Conservation (phyloP, 2,329 filamentous ascomycete species). For the Colletotrichum cuscutae region DNA sequence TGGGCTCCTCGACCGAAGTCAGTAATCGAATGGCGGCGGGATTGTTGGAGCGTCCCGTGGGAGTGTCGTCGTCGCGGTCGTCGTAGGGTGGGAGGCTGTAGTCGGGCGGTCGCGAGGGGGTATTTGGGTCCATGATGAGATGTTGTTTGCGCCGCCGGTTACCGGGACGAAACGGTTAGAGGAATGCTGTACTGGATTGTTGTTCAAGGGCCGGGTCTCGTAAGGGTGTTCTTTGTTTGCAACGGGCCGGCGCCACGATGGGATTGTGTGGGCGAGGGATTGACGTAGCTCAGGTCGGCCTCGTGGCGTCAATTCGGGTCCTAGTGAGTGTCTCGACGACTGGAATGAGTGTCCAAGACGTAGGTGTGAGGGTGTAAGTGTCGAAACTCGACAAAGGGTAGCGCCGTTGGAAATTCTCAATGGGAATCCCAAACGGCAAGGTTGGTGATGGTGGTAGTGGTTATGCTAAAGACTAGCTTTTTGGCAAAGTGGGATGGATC, state of each 20-base stretch:
- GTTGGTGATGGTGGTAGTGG: not conserved
- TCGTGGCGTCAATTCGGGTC: not conserved
- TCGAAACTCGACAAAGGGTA: not conserved
- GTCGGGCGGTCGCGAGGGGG: conserved; percentile 64
- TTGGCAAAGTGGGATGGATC: conserved; percentile 17
- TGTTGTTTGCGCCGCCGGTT: conserved; percentile 24
- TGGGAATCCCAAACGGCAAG: not conserved
- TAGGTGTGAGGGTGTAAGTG: not conserved
- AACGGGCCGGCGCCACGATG: conserved; percentile 29
- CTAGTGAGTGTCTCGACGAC: not conserved
- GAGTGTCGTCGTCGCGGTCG: conserved; percentile 62
- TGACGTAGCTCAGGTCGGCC: conserved; percentile 6
- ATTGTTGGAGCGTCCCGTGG: conserved; percentile 54
- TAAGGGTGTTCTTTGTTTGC: conserved; percentile 15
- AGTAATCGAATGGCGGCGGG: conserved; percentile 68
- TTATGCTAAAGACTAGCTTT: not conserved
- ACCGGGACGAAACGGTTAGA: conserved; percentile 21
- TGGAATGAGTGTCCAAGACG: not conserved
- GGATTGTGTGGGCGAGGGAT: not conserved
- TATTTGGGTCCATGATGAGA: conserved; percentile 59
- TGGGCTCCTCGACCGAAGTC: conserved; percentile 69
- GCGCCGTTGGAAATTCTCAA: not conserved
- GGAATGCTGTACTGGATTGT: conserved; percentile 21
- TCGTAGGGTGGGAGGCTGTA: conserved; percentile 68
- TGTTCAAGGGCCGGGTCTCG: not conserved